These are phyloP conservation scores for Citrullus mucosospermus DNA, from an alignment of 306 rosid species.

Conservation along the genomic window DNA sequence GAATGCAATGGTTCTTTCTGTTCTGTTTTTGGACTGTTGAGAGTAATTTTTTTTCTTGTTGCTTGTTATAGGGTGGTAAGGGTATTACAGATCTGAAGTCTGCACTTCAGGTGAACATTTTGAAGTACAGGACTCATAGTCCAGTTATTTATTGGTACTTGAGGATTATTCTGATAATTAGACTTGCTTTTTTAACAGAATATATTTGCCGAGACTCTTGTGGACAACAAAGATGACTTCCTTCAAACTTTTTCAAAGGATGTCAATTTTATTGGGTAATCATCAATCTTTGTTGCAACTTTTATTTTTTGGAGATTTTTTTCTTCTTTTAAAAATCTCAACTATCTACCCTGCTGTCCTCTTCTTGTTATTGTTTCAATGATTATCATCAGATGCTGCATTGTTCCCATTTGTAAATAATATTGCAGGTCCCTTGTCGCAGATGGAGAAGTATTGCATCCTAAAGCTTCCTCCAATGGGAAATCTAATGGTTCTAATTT, in stretches of 20 bases:
- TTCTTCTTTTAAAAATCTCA: background rate
- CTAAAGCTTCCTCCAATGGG: slow-evolving; percentile 29
- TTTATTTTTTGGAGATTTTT: background rate
- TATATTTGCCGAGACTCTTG: slow-evolving; percentile 73
- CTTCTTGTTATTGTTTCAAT: background rate
- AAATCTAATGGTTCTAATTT: slow-evolving; percentile 12
- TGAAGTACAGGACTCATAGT: background rate
- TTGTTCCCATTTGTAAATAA: background rate
- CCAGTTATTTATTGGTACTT: background rate
- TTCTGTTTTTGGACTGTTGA: background rate
- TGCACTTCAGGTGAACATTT: slow-evolving; percentile 53
- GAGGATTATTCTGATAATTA: slow-evolving; percentile 9
- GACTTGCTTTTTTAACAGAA: slow-evolving; percentile 38
- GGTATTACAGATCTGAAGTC: slow-evolving; percentile 73
- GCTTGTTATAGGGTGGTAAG: slow-evolving; percentile 57
- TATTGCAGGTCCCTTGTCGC: slow-evolving; percentile 45
- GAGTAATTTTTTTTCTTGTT: slow-evolving; percentile 6
- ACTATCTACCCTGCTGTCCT: background rate
- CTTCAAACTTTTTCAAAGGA: slow-evolving; percentile 44
- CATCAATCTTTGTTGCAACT: background rate
- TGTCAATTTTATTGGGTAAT: slow-evolving; percentile 46
- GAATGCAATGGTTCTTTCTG: background rate
- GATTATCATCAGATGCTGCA: background rate
- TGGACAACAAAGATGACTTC: slow-evolving; percentile 71
- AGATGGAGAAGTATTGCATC: slow-evolving; percentile 45